Evolutionary conservation across 1,284 basidiomycete species (phyloP).

Genomic region (Irpex sp.): DNA sequence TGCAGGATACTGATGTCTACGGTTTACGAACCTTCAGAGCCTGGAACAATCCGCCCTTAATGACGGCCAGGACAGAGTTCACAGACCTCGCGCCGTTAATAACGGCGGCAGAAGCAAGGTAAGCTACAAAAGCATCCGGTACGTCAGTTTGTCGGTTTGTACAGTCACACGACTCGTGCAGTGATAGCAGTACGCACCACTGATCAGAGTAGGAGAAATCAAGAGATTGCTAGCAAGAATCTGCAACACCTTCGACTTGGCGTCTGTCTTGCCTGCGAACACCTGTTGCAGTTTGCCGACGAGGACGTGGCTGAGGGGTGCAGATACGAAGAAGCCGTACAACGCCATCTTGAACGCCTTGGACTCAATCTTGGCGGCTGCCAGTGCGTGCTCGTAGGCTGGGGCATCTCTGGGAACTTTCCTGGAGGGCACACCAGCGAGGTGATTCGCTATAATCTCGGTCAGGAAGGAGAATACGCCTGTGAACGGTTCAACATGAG

Average conservation of each 20-base stretch:
- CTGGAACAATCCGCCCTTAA: slow-evolving; percentile 72
- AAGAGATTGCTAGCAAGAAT: slow-evolving; percentile 79
- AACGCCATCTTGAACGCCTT: slow-evolving; percentile 79
- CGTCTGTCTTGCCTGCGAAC: slow-evolving; percentile 74
- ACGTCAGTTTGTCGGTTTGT: slow-evolving; percentile 2
- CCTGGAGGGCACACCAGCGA: slow-evolving; percentile 54
- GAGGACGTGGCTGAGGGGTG: slow-evolving; percentile 76
- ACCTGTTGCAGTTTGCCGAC: slow-evolving; percentile 68
- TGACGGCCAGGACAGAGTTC: slow-evolving; percentile 64
- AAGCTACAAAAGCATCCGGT: slow-evolving; percentile 29
- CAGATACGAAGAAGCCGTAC: slow-evolving; percentile 85
- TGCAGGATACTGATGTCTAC: too few relatives aligned
- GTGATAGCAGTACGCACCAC: slow-evolving; percentile 36
- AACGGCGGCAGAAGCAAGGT: slow-evolving; percentile 77
- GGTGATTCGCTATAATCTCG: slow-evolving; percentile 74
- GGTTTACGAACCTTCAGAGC: slow-evolving; percentile 60
- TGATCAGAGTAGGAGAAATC: slow-evolving; percentile 74
- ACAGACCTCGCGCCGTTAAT: slow-evolving; percentile 78
- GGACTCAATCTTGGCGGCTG: slow-evolving; percentile 52
- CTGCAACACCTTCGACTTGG: slow-evolving; percentile 59
- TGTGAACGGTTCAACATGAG: slow-evolving; percentile 24
- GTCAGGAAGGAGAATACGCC: slow-evolving; percentile 73
- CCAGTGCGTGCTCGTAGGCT: slow-evolving; percentile 47
- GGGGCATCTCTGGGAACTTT: slow-evolving; percentile 54
- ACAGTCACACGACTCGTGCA: neutral